phyloP scores from a whole-genome alignment of 2,329 filamentous ascomycete species.

The Exophiala bonariae region DNA sequence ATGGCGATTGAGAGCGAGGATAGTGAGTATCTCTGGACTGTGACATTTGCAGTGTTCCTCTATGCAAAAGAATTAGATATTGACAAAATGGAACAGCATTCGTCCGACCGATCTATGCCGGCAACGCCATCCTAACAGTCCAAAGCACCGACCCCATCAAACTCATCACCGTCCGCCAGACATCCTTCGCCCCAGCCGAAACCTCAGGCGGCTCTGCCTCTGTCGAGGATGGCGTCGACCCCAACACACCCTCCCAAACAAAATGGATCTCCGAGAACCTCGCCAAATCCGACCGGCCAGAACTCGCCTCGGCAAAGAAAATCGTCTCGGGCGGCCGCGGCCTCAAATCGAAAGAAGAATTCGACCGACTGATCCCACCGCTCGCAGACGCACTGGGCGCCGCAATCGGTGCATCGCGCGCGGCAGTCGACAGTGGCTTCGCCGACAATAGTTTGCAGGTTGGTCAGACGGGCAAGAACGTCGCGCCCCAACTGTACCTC shows the following conservation, averaged over 20 bases:
- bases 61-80: slow-evolving; percentile 9
- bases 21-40: slow-evolving; percentile 53
- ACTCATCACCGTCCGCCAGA: slow-evolving; percentile 88
- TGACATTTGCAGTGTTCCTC: not conserved
- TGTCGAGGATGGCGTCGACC: slow-evolving; percentile 79
- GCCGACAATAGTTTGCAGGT: slow-evolving; percentile 98
- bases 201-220: slow-evolving; percentile 69
- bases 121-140: slow-evolving; percentile 94
- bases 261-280: slow-evolving; percentile 96
- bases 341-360: slow-evolving; percentile 96
- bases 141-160: slow-evolving; percentile 85
- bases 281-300: slow-evolving; percentile 88
- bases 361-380: slow-evolving; percentile 87
- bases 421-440: slow-evolving; percentile 94
- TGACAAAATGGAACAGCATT: slow-evolving; percentile 60
- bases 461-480: slow-evolving; percentile 97
- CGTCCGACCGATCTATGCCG: slow-evolving; percentile 93
- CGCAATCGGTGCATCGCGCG: slow-evolving; percentile 92
- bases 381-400: slow-evolving; percentile 90
- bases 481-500: slow-evolving; percentile 92
- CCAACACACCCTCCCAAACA: slow-evolving; percentile 69
- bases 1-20: slow-evolving; percentile 83
- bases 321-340: slow-evolving; percentile 94
- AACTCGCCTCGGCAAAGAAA: slow-evolving; percentile 81
- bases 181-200: slow-evolving; percentile 78